Base-by-base conservation (phyloP, 164 flowering plant species). In the Liquidambar formosana region DNA sequence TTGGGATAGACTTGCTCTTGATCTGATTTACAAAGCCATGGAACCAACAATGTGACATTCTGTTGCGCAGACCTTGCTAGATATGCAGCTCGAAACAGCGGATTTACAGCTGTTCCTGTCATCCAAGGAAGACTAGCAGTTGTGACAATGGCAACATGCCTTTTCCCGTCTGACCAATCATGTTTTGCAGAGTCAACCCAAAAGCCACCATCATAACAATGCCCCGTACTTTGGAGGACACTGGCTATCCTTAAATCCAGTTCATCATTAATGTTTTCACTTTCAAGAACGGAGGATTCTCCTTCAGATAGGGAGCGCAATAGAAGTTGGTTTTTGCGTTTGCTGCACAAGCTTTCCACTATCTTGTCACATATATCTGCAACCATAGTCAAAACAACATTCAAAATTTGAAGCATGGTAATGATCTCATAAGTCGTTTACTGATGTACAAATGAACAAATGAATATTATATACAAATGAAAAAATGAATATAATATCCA, bases 121-220 rank as follows among this genome's bases (percentile, higher is more conserved):
- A 95, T 89, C 99, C 99, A 95, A 75, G 99, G 99, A 78, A 95
- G 96, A 80, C 97, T 93, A 64, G 97, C 99, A 66, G 99, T 95
- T 46, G 99, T 95, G 63, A 95, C 91, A 70, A 95, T 90, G 52
- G 99, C 97, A 46, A 95, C 97, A 83, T 93, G 85, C 71, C 96
- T 85, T 80, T 88, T 88, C 65, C 74, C 65, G 49, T 85, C 84
- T 8, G 88, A 54, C 6, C 61, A 67, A 16, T 83, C 77, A 65
- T 75, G 77, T 75, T 89, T 93, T 59, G 56, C 75, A 58, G 80
- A 75, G 62, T 93, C 92, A 25, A 78, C 70, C 96, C 94, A 91
- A 59, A 88, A 78, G 63, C 95, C 96, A 78, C 97, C 99, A 44
- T 95, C 96, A 73, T 89, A 90, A 72, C 75, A 65, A 64, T 95